Evolutionary conservation across 108 stramenopile species (phyloP), one percentile per base, ranked within the genome.

Genomic region (Chaetoceros muelleri): DNA sequence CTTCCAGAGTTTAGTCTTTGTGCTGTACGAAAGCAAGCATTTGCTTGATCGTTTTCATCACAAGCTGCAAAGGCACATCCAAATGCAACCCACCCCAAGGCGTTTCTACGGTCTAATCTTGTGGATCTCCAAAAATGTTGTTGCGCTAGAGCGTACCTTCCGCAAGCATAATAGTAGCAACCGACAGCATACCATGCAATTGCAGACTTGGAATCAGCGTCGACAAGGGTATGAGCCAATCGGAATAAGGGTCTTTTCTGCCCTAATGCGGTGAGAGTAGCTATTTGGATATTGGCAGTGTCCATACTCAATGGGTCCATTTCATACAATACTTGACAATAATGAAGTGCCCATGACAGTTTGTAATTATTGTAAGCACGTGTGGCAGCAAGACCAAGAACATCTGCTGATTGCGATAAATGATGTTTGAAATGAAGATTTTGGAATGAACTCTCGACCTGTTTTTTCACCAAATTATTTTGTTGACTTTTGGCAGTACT

Each of bases 41-140:
- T 64, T 8, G 97, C 97, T 71, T 95, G 94, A 63, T 98, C 97
- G 26, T 80, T 85, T 64, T 98, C 97, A 64, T 96, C 97, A 50
- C 87, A 92, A 0, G 86, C 80, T 21, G 94, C 87, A 68, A 96
- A 95, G 24, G 92, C 71, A 63, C 87, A 77, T 22, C 95, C 95
- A 69, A 95, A 95, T 29, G 90, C 94, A 60, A 98, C 84, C 95
- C 95, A 96, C 20, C 89, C 93, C 55, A 84, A 83, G 2, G 84
- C 77, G 56, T 88, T 92, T 18, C 74, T 67, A 5, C 82, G 83
- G 66, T 95, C 86, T 22, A 95, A 53, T 24, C 94, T 70, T 8
- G 90, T 85, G 2, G 90, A 88, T 56, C 93, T 81, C 62, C 85
- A 88, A 63, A 95, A 95, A 70, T 94, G 90, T 8, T 93, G 69